phyloP scores from a whole-genome alignment of 257 asterid species.

The Cruciata laevipes region DNA sequence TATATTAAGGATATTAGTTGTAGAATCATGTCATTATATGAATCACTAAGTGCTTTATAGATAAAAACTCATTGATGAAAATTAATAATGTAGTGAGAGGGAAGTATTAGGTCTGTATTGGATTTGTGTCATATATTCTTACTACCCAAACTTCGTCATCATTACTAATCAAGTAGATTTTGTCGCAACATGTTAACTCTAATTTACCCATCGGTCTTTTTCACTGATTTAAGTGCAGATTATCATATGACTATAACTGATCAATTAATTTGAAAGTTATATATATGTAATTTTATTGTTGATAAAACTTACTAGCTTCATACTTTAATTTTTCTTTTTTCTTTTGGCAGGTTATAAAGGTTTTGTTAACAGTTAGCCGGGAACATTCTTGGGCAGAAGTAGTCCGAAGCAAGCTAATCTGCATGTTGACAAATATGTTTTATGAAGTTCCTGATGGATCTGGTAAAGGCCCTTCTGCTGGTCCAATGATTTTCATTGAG shows the following conservation, averaged over 20 bases:
- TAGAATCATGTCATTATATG: not conserved
- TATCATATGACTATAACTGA: not conserved
- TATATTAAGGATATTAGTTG: not conserved
- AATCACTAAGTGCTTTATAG: not conserved
- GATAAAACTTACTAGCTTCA: not conserved
- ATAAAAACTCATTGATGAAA: not conserved
- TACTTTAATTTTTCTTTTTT: no score
- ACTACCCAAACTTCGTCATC: not conserved
- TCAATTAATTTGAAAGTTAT: not conserved
- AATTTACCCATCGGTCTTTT: not conserved
- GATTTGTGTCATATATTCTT: not conserved
- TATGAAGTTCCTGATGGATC: slow-evolving; percentile 67
- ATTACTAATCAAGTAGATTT: not conserved
- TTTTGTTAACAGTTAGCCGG: slow-evolving; percentile 71
- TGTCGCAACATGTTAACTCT: not conserved
- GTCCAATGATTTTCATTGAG: slow-evolving; percentile 62
- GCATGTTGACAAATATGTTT: slow-evolving; percentile 92
- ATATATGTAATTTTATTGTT: not conserved
- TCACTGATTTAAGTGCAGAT: not conserved
- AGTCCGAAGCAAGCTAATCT: slow-evolving; percentile 89
- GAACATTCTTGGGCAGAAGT: slow-evolving; percentile 93
- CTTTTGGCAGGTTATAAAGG: slow-evolving; percentile 67
- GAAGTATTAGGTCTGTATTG: not conserved
- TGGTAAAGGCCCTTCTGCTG: slow-evolving; percentile 53
- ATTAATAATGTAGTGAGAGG: not conserved